Evolutionary conservation across 2,329 filamentous ascomycete genomes (phyloP), one percentile per base, ranked within the genome.

Genomic region (Phoma sp.): DNA sequence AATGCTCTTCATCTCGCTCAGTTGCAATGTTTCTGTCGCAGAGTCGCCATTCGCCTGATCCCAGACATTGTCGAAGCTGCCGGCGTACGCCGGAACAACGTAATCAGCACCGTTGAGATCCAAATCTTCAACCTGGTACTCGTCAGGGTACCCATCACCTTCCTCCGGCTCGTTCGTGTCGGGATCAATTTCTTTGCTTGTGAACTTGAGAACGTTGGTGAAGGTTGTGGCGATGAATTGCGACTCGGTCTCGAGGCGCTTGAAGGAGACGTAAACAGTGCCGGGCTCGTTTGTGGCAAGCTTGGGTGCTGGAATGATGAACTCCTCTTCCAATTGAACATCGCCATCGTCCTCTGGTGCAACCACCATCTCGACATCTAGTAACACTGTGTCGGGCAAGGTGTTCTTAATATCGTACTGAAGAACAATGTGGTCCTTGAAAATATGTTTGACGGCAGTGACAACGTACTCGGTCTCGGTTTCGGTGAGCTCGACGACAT

Each of bases 331-430:
- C 36, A 89, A 72, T 32, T 79, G 73, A 69, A 72, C 70, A 38
- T 95, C 91, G 33, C 95, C 91, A 1, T 90, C 93, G 48, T 95
- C 89, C 38, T 96, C 89, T 4, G 93, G 91, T 0, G 89, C 88
- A 27, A 96, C 91, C 30, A 98, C 82, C 25, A 99, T 86, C 13
- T 72, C 67, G 18, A 75, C 73, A 46, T 75, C 72, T 14, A 71
- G 57, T 6, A 76, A 62, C 4, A 75, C 73, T 10, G 92, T 96
- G 57, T 93, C 91, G 10, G 91, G 89, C 9, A 99, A 83, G 2
- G 95, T 99, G 80, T 99, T 99, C 83, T 96, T 98, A 75, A 99
- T 87, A 72, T 98, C 91, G 76, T 95, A 99, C 72, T 99, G 95
- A 49, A 99, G 80, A 30, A 99, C 93, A 70, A 99, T 82, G 71